A percentile compares a stretch with the other conserved stretches of the same genome.
Evolutionary conservation across 1,284 basidiomycete species (phyloP).

Genomic region (Schizophyllum commune): DNA sequence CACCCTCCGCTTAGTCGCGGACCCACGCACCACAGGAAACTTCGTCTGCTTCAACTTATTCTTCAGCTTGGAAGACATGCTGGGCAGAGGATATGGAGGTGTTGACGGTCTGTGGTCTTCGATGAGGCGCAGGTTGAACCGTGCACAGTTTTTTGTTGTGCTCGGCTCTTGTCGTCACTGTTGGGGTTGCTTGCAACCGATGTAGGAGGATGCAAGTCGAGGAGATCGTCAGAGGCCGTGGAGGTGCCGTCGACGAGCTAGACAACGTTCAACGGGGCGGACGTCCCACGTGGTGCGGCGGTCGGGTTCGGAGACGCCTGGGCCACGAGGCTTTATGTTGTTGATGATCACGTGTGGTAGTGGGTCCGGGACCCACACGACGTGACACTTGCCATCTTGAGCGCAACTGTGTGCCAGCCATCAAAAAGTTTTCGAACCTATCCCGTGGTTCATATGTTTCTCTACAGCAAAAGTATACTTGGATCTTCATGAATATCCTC

Average conservation of each 20-base stretch:
- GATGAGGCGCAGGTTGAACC: not conserved
- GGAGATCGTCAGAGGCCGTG: not conserved
- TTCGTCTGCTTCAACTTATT: slow-evolving; percentile 82
- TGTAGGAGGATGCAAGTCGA: not conserved
- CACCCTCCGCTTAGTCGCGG: slow-evolving; percentile 3
- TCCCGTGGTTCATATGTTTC: too few relatives aligned
- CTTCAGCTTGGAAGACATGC: slow-evolving; percentile 42
- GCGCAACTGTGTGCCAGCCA: too few relatives aligned
- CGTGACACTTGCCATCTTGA: too few relatives aligned
- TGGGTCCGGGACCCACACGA: too few relatives aligned
- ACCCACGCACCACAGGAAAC: slow-evolving; percentile 62
- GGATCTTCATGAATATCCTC: too few relatives aligned
- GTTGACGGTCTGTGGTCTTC: not conserved
- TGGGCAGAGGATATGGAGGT: not conserved
- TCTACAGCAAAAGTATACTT: too few relatives aligned
- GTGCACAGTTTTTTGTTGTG: not conserved
- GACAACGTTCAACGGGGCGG: not conserved
- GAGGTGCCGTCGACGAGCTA: not conserved
- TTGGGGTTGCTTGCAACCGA: not conserved
- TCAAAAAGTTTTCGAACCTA: too few relatives aligned
- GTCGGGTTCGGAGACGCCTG: not conserved
- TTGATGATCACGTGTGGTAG: too few relatives aligned
- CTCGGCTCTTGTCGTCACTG: too few relatives aligned
- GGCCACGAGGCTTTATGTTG: too few relatives aligned
- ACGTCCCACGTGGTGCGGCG: not conserved